Evolutionary conservation across 306 rosid genomes (phyloP).

Genomic region (Pueraria montana): DNA sequence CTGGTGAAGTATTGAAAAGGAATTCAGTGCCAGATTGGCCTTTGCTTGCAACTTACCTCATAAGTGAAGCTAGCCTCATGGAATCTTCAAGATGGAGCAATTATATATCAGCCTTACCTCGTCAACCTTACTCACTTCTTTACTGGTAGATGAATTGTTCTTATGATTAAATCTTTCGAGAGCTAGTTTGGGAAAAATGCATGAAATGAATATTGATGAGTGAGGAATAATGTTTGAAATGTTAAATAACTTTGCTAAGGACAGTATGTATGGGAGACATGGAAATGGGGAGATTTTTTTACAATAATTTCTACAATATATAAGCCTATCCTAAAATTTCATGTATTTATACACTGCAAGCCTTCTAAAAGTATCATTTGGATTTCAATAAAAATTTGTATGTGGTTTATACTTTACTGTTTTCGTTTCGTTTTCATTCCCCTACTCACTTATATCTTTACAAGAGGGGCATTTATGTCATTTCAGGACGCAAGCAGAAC

Average conservation of each 20-base stretch:
- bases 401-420: neutral
- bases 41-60: slow-evolving; percentile 87
- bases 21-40: slow-evolving; percentile 97
- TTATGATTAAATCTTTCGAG: slow-evolving; percentile 32
- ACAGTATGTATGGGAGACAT: slow-evolving; percentile 3
- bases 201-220: neutral
- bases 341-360: slow-evolving; percentile 12
- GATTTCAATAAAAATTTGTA: neutral
- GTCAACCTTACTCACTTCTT: slow-evolving; percentile 95
- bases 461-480: slow-evolving; percentile 38
- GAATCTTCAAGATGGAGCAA: slow-evolving; percentile 90
- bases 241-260: neutral
- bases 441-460: neutral
- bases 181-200: slow-evolving; percentile 35
- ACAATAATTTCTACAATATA: neutral
- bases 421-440: neutral
- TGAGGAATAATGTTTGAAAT: slow-evolving; percentile 18
- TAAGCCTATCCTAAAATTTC: slow-evolving; percentile 9
- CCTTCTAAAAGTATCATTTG: slow-evolving; percentile 4
- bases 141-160: slow-evolving; percentile 69
- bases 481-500: slow-evolving; percentile 95
- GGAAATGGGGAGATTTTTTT: slow-evolving; percentile 7
- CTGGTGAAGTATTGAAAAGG: slow-evolving; percentile 76
- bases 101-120: slow-evolving; percentile 92
- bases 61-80: slow-evolving; percentile 89